Conservation (phyloP, 2,329 filamentous ascomycete species). For the Hypoxylon sp. region DNA sequence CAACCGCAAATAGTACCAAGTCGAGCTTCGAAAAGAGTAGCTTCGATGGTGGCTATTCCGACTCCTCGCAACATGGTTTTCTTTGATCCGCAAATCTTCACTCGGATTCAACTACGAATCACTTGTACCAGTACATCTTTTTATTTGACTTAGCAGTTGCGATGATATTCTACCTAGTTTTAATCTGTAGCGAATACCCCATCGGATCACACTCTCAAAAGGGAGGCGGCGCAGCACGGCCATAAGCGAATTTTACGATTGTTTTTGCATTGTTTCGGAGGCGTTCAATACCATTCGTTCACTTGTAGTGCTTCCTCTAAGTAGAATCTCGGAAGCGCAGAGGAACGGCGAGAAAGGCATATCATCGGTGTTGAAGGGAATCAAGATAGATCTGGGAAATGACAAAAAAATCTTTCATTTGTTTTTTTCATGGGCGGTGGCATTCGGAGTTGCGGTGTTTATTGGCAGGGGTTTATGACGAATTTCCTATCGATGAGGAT, state of each 20-base stretch:
- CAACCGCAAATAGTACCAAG: conserved; percentile 66
- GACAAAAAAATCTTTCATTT: conserved; percentile 49
- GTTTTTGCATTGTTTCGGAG: conserved; percentile 44
- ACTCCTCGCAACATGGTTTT: conserved; percentile 42
- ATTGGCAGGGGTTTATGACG: conserved; percentile 38
- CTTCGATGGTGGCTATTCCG: conserved; percentile 59
- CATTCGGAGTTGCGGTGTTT: conserved; percentile 42
- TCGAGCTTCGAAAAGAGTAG: conserved; percentile 65
- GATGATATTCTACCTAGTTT: conserved; percentile 46
- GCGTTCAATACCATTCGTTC: conserved; percentile 38
- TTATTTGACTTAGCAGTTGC: conserved; percentile 39
- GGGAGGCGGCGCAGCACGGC: conserved; percentile 47
- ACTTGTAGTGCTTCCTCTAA: conserved; percentile 25
- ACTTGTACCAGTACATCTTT: conserved; percentile 49
- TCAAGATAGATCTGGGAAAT: conserved; percentile 51
- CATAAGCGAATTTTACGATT: conserved; percentile 43
- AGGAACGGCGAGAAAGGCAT: conserved; percentile 46
- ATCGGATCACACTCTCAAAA: conserved; percentile 48
- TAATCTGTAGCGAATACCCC: conserved; percentile 51
- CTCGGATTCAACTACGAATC: conserved; percentile 39
- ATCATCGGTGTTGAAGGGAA: conserved; percentile 50
- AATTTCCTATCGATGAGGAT: conserved; percentile 45
- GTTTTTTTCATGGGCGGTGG: conserved; percentile 43
- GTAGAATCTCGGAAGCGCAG: conserved; percentile 36
- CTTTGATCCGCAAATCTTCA: conserved; percentile 39